A percentile compares a stretch with the other conserved stretches of the same genome.
phyloP scores from a whole-genome alignment of 2,329 filamentous ascomycete genomes.

The Aspergillus candidus region DNA sequence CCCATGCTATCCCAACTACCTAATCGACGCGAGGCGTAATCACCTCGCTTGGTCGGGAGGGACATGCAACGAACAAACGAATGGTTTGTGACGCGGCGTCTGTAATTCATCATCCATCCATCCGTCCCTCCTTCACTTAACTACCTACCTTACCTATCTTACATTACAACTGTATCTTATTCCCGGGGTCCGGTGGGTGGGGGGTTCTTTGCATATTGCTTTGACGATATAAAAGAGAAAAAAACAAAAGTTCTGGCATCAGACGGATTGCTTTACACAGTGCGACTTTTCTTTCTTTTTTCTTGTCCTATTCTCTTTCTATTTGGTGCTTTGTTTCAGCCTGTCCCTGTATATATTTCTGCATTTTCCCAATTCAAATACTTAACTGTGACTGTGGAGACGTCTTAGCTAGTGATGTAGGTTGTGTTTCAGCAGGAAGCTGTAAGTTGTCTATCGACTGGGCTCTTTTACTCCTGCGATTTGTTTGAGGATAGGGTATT shows the following conservation, averaged over 20 bases:
- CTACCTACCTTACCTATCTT: background rate
- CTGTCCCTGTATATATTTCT: too few species aligned
- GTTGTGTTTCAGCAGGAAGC: too few species aligned
- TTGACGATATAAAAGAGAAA: conserved; percentile 3
- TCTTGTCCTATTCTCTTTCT: too few species aligned
- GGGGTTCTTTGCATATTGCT: conserved; percentile 7
- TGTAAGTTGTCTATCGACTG: too few species aligned
- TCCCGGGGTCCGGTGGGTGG: background rate
- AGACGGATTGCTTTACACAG: conserved; percentile 1
- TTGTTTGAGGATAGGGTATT: too few species aligned
- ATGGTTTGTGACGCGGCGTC: conserved; percentile 4
- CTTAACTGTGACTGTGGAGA: too few species aligned
- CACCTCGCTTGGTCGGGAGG: background rate
- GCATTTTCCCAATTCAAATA: too few species aligned
- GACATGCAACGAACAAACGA: background rate
- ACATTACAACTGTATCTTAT: conserved; percentile 5
- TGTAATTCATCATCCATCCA: conserved; percentile 1
- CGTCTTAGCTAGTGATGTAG: too few species aligned
- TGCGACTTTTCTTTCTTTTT: too few species aligned
- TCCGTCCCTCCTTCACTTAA: too few species aligned
- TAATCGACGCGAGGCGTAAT: conserved; percentile 4
- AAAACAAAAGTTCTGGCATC: conserved; percentile 2
- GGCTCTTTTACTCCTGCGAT: too few species aligned
- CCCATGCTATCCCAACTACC: conserved; percentile 37
- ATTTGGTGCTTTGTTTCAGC: too few species aligned